Percentiles rank a stretch among this genome's conserved stretches.
Conservation (phyloP, 257 asterid species). For the Rhazya stricta region DNA sequence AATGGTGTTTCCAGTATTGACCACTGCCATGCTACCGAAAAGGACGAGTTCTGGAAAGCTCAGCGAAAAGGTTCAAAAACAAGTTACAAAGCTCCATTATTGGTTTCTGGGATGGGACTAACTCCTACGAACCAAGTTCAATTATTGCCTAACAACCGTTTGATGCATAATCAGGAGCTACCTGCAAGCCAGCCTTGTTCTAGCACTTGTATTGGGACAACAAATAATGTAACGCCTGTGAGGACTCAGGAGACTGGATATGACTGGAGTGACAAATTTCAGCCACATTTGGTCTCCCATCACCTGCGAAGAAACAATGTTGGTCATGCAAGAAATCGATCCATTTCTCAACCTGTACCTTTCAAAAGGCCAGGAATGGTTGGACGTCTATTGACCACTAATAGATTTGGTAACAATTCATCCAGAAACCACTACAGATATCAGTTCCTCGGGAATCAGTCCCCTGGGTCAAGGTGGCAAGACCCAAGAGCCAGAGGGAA, state of each 20-base stretch:
- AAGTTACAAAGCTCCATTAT: constrained; percentile 18
- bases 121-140: constrained; percentile 23
- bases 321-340: constrained; percentile 28
- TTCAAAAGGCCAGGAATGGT: constrained; percentile 29
- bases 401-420: constrained; percentile 19
- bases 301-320: constrained; percentile 26
- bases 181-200: constrained; percentile 30
- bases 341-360: constrained; percentile 24
- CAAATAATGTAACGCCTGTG: constrained; percentile 20
- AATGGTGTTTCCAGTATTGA: constrained; percentile 38
- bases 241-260: constrained; percentile 26
- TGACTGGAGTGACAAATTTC: constrained; percentile 28
- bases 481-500: constrained; percentile 15
- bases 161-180: constrained; percentile 25
- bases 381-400: constrained; percentile 22
- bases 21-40: constrained; percentile 92
- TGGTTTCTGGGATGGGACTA: constrained; percentile 16
- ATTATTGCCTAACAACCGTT: constrained; percentile 17
- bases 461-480: constrained; percentile 24
- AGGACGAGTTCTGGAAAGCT: constrained; percentile 59
- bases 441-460: constrained; percentile 23
- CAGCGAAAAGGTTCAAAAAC: constrained; percentile 50
- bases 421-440: constrained; percentile 7
- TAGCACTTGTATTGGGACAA: constrained; percentile 20
- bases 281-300: constrained; percentile 19